Evolutionary conservation across 1,139 yeast species (phyloP).

Genomic region (Scheffersomyces parashehatae): DNA sequence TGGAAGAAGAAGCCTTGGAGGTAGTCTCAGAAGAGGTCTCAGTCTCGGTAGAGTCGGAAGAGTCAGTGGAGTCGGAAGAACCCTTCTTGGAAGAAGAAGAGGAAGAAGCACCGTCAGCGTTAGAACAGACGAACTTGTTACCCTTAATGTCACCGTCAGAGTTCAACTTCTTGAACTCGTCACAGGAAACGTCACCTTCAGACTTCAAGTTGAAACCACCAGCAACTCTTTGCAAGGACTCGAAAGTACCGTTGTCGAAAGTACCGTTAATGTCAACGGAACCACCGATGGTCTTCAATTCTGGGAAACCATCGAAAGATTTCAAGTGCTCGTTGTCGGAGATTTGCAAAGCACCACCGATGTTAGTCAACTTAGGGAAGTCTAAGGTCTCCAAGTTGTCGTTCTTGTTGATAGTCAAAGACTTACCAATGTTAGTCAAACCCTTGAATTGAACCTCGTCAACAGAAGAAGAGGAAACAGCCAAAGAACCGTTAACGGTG

Average conservation of each 20-base stretch:
- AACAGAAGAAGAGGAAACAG: slow-evolving; percentile 68
- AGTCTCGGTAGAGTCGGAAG: slow-evolving; percentile 25
- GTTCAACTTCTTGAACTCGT: slow-evolving; percentile 66
- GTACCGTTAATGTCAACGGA: slow-evolving; percentile 80
- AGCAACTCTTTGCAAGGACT: slow-evolving; percentile 69
- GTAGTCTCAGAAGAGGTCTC: slow-evolving; percentile 25
- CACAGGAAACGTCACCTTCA: slow-evolving; percentile 78
- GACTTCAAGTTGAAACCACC: slow-evolving; percentile 91
- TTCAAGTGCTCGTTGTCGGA: slow-evolving; percentile 77
- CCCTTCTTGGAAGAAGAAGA: slow-evolving; percentile 45
- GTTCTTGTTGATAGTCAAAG: slow-evolving; percentile 76
- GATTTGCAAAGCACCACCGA: slow-evolving; percentile 89
- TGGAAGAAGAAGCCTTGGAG: slow-evolving; percentile 21
- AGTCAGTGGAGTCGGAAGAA: slow-evolving; percentile 27
- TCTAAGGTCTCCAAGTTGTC: slow-evolving; percentile 66
- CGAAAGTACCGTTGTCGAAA: slow-evolving; percentile 77
- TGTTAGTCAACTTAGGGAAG: slow-evolving; percentile 65
- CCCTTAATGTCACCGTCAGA: slow-evolving; percentile 82
- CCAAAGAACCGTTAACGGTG: slow-evolving; percentile 75
- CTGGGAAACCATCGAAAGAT: slow-evolving; percentile 70
- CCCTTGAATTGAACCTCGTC: slow-evolving; percentile 56
- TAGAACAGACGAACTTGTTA: slow-evolving; percentile 82
- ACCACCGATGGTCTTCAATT: slow-evolving; percentile 77
- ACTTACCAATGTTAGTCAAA: slow-evolving; percentile 71
- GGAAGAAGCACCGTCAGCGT: slow-evolving; percentile 61